Base-by-base conservation (phyloP, 345 rosid genomes). In the Ricinus communis region DNA sequence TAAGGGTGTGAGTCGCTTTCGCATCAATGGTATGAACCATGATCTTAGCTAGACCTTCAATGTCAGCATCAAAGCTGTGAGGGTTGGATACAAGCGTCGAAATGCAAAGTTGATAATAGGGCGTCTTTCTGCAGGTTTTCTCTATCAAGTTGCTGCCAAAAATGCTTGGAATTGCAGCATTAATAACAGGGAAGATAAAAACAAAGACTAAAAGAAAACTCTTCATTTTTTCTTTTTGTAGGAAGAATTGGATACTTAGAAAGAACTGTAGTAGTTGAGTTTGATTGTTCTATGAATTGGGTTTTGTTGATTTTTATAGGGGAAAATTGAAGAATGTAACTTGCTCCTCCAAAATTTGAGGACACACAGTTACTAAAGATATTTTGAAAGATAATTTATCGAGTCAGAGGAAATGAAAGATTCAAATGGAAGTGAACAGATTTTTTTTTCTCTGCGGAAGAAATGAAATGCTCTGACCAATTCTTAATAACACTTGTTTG, bases 71-170 rank as follows among this genome's bases (percentile, higher is more conserved):
- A 1, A 27, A 63, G 71, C 77, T 75, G 8, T 69, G 69, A 24
- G 75, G 83, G 13, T 69, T 69, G 4, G 77, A 40, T 45, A 47
- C 25, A 0, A 76, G 72, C 1, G 80, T 24, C 40, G 60, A 30
- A 36, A 72, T 46, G 19, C 70, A 72, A 15, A 72, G 30, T 46
- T 80, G 71, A 51, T 76, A 76, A 45, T 72, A 69, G 1, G 80
- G 83, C 21, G 83, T 76, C 43, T 72, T 74, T 53, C 22, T 76
- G 69, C 83, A 76, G 2, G 80, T 76, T 65, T 66, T 45, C 30
- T 80, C 77, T 15, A 80, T 66, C 61, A 76, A 45, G 24, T 60
- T 72, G 33, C 66, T 38, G 36, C 75, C 70, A 10, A 69, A 45
- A 14, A 72, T 64, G 72, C 60, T 76, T 45, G 80, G 72, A 19